Base-by-base conservation (phyloP, 2,329 filamentous ascomycete genomes). In the Plectosphaerella plurivora region DNA sequence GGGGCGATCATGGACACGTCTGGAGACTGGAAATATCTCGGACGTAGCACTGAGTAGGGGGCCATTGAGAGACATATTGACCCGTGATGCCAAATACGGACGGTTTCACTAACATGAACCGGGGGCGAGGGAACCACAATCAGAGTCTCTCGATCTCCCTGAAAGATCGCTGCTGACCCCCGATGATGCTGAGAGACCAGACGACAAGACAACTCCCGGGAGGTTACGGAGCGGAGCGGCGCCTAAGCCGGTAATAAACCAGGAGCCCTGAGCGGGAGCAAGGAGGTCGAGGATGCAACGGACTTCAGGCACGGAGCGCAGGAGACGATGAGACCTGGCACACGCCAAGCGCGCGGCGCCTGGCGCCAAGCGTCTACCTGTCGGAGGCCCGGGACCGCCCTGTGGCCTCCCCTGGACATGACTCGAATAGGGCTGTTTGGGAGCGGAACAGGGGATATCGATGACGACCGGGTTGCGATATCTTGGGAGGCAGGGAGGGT, bases 281-380 rank as follows among this genome's bases (percentile, higher is more conserved):
- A 9, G n/a, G 12, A 15, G 37, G 41, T 20, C n/a, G n/a, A 16
- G 16, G 41, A 20, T 48, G 46, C 46, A 48, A 48, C 46, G 46
- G 15, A 36, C 36, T 33, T 48, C 46, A 36, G 12, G 46, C 46
- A 36, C 28, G 28, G 14, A 16, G 28, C 22, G 46, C 46, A 20
- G 22, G 35, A 48, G 33, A 37, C 33, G 8, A 25, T 35, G 18
- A 35, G 11, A 37, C 22, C 47, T 42, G 47, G 47, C 14, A 41
- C 35, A 49, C 18, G 47, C 47, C 47, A 49, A 49, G 47, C 18
- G 47, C 47, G 20, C 33, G 35, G 46, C 28, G 46, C 16, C 45
- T 22, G 46, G 15, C 18, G 46, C 46, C 46, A 48, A 48, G 46
- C 24, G 46, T 37, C 46, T 37, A 28, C n/a, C 28, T 16, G 35